Evolutionary conservation across 768 basidiomycete species (phyloP).

Genomic region (Cystobasidium ongulense): DNA sequence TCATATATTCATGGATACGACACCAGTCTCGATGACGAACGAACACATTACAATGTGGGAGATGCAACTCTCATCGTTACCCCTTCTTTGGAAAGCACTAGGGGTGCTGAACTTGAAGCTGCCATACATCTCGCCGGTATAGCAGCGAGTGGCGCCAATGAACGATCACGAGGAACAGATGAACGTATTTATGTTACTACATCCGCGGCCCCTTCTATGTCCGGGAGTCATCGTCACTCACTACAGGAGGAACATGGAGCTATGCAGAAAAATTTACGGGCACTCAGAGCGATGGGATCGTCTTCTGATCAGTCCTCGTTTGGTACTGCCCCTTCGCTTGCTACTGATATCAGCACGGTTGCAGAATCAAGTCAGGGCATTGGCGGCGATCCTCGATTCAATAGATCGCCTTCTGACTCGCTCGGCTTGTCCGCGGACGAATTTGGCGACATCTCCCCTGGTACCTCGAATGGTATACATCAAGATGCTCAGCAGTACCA

Average conservation of each 20-base stretch:
- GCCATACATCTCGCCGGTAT: not conserved
- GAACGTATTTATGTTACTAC: not conserved
- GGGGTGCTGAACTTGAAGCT: not conserved
- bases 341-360: not conserved
- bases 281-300: not conserved
- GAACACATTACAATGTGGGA: not conserved
- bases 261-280: not conserved
- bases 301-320: not conserved
- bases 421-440: not conserved
- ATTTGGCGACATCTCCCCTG: not conserved
- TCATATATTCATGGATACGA: not conserved
- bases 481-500: not conserved
- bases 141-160: not conserved
- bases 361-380: not conserved
- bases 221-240: not conserved
- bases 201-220: not conserved
- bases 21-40: not conserved
- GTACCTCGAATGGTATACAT: not conserved
- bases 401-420: not conserved
- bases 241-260: not conserved
- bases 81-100: not conserved
- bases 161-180: not conserved
- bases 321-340: not conserved
- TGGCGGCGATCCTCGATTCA: not conserved
- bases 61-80: not conserved